Conservation (phyloP, 495 filamentous ascomycete species). For the Daldinia decipiens region DNA sequence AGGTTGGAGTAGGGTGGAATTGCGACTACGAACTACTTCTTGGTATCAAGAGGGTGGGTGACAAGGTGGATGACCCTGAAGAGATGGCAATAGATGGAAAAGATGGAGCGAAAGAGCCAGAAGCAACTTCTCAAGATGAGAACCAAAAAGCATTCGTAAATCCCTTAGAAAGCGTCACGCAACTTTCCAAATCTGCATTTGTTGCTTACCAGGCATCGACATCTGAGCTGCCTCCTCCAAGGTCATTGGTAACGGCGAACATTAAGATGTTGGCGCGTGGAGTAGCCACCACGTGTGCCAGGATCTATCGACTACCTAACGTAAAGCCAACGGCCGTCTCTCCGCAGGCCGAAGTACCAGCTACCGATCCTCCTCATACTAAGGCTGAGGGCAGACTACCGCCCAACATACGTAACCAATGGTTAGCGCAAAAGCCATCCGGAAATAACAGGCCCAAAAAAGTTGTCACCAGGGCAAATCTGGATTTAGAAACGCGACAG, state of each 20-base stretch:
- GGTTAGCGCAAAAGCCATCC: slow-evolving; percentile 52
- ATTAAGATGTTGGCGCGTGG: slow-evolving; percentile 55
- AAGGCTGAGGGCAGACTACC: slow-evolving; percentile 43
- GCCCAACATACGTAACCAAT: slow-evolving; percentile 54
- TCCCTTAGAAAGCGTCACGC: slow-evolving; percentile 37
- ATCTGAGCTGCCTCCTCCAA: slow-evolving; percentile 20
- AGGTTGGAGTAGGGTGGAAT: slow-evolving; percentile 83
- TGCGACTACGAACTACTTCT: slow-evolving; percentile 85
- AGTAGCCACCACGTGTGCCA: slow-evolving; percentile 53
- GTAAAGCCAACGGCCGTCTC: slow-evolving; percentile 26
- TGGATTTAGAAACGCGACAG: slow-evolving; percentile 57
- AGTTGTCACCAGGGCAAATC: slow-evolving; percentile 18
- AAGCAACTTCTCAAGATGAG: slow-evolving; percentile 17
- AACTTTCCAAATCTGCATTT: slow-evolving; percentile 49
- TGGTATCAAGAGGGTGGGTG: slow-evolving; percentile 33
- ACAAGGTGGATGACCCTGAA: slow-evolving; percentile 48
- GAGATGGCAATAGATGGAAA: slow-evolving; percentile 38
- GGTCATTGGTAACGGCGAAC: slow-evolving; percentile 48
- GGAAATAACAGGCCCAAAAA: slow-evolving; percentile 34
- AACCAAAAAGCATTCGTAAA: slow-evolving; percentile 6
- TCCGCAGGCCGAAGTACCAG: slow-evolving; percentile 55
- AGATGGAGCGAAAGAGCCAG: slow-evolving; percentile 37
- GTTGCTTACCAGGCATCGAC: slow-evolving; percentile 24
- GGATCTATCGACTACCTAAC: slow-evolving; percentile 60
- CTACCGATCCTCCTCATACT: slow-evolving; percentile 41